phyloP scores from a whole-genome alignment of 768 basidiomycete genomes.

The Lepiota venenata region DNA sequence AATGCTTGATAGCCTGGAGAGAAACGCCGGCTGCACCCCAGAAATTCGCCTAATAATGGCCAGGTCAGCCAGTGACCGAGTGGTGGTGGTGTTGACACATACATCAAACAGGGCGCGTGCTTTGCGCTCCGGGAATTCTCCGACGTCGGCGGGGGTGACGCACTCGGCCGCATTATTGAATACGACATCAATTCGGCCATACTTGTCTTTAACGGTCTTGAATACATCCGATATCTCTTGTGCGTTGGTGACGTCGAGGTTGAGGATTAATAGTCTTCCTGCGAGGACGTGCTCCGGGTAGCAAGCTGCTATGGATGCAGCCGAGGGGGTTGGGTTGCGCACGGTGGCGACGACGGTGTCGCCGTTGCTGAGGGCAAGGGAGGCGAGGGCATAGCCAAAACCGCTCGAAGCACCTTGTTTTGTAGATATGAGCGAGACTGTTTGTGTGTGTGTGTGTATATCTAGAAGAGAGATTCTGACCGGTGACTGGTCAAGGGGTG shows the following conservation, averaged over 20 bases:
- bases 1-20: conserved; percentile 27
- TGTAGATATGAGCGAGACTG: background rate
- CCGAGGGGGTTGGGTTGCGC: conserved; percentile 33
- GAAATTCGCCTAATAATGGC: conserved; percentile 21
- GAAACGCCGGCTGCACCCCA: conserved; percentile 33
- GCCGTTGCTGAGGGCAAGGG: conserved; percentile 28
- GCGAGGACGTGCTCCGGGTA: conserved; percentile 11
- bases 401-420: background rate
- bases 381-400: background rate
- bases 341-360: conserved; percentile 40
- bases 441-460: too few relatives aligned
- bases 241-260: conserved; percentile 33
- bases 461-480: too few relatives aligned
- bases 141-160: conserved; percentile 30
- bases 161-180: conserved; percentile 42
- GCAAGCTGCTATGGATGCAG: conserved; percentile 24
- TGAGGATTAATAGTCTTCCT: conserved; percentile 27
- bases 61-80: too few relatives aligned
- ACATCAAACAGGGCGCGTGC: conserved; percentile 31
- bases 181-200: conserved; percentile 43
- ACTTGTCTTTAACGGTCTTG: conserved; percentile 25
- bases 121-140: conserved; percentile 29
- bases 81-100: too few relatives aligned
- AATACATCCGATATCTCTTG: conserved; percentile 33
- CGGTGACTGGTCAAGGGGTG: too few relatives aligned